A percentile compares a stretch with the other conserved stretches of the same genome.
Evolutionary conservation across 768 basidiomycete genomes (phyloP).

Genomic region (Serendipita sp.): DNA sequence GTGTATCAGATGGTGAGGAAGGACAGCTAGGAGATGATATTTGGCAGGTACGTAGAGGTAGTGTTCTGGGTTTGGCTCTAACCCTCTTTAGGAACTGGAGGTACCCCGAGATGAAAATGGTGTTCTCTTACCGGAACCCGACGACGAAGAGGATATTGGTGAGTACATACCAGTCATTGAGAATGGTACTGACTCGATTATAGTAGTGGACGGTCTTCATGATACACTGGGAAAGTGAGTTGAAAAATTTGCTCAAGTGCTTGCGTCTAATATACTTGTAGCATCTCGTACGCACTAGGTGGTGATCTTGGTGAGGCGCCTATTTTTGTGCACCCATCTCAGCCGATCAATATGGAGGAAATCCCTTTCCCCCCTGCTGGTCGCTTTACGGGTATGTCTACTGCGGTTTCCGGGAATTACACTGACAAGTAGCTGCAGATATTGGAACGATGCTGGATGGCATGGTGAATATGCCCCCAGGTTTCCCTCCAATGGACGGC

Average conservation of each 20-base stretch:
- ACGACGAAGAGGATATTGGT: conserved; percentile 18
- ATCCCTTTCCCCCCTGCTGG: background rate
- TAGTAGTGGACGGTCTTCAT: background rate
- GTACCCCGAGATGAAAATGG: conserved; percentile 20
- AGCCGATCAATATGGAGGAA: background rate
- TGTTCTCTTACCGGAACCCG: conserved; percentile 17
- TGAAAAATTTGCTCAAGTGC: background rate
- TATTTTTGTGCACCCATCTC: background rate
- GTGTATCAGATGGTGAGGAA: conserved; percentile 31
- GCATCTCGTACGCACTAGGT: conserved; percentile 26
- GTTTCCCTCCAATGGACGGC: background rate
- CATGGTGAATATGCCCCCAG: background rate
- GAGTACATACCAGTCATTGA: conserved; percentile 11
- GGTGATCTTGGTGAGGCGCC: conserved; percentile 21
- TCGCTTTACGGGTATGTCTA: background rate
- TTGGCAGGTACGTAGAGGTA: conserved; percentile 32
- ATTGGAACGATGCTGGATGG: background rate
- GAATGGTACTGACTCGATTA: too few species aligned
- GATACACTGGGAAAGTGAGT: background rate
- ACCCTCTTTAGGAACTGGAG: conserved; percentile 18
- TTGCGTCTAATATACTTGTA: conserved; percentile 11
- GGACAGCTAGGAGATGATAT: conserved; percentile 35
- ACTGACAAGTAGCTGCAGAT: background rate
- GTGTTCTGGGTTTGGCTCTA: background rate
- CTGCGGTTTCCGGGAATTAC: background rate